phyloP scores from a whole-genome alignment of 2,329 filamentous ascomycete species.

The Phoma sp. region DNA sequence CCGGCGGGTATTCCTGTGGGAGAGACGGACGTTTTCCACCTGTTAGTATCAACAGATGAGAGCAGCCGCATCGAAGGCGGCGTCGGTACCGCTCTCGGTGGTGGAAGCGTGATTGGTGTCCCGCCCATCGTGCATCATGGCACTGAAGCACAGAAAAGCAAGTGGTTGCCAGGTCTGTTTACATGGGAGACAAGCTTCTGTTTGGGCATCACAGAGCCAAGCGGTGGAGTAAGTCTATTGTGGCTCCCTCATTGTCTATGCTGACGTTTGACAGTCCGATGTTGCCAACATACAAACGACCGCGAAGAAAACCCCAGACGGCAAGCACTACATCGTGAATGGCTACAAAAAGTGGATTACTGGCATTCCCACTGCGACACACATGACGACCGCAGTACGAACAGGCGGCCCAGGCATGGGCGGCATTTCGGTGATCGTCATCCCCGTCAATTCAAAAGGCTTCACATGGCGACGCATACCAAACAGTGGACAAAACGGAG shows the following conservation, averaged over 20 bases:
- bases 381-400: constrained; percentile 68
- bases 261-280: constrained; percentile 57
- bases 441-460: constrained; percentile 60
- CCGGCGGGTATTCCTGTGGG: constrained; percentile 48
- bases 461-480: constrained; percentile 63
- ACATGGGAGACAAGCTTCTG: constrained; percentile 67
- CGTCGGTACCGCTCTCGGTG: constrained; percentile 64
- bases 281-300: constrained; percentile 70
- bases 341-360: constrained; percentile 75
- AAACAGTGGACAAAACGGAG: constrained; percentile 72
- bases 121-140: constrained; percentile 71
- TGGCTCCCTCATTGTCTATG: background rate
- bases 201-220: constrained; percentile 70
- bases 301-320: constrained; percentile 75
- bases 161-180: constrained; percentile 67
- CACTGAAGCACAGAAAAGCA: constrained; percentile 64
- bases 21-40: constrained; percentile 50
- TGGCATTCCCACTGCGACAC: constrained; percentile 66
- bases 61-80: constrained; percentile 63
- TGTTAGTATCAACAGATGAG: constrained; percentile 64
- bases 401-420: constrained; percentile 62
- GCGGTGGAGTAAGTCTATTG: constrained; percentile 50
- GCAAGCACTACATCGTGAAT: constrained; percentile 73
- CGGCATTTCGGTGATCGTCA: constrained; percentile 66
- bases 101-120: constrained; percentile 68